Conservation (phyloP, 2,329 filamentous ascomycete genomes). For the Sporothrix dimorphospora region DNA sequence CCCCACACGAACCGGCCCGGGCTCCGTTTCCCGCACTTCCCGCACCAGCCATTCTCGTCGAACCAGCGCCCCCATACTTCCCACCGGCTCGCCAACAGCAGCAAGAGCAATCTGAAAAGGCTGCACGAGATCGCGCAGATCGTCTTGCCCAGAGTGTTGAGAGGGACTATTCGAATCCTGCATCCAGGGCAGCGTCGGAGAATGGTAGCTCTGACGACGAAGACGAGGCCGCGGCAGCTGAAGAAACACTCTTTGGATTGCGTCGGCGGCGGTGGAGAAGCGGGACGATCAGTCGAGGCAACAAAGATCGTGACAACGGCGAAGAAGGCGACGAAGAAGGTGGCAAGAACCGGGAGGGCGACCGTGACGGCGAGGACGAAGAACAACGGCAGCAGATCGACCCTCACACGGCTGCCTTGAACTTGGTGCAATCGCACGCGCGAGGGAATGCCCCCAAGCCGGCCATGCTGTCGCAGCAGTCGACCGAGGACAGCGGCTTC, state of each 20-base stretch:
- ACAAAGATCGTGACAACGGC: neutral
- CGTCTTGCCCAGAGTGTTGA: slow-evolving; percentile 42
- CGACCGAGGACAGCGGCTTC: slow-evolving; percentile 14
- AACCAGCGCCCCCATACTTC: slow-evolving; percentile 31
- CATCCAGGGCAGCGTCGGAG: slow-evolving; percentile 38
- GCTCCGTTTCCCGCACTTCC: neutral
- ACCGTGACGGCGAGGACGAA: slow-evolving; percentile 26
- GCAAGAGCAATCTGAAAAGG: slow-evolving; percentile 39
- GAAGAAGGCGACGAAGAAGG: neutral
- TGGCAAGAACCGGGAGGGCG: neutral
- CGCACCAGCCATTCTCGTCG: neutral
- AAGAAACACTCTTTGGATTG: slow-evolving; percentile 13
- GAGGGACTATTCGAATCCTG: slow-evolving; percentile 38
- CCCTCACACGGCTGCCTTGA: slow-evolving; percentile 30
- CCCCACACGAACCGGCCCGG: neutral
- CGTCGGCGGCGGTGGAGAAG: slow-evolving; percentile 15
- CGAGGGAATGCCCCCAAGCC: slow-evolving; percentile 10
- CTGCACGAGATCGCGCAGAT: slow-evolving; percentile 43
- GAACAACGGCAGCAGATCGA: slow-evolving; percentile 4
- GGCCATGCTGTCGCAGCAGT: neutral
- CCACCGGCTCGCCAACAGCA: slow-evolving; percentile 30
- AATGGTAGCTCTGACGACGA: slow-evolving; percentile 33
- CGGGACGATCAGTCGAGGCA: neutral
- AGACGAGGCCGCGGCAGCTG: neutral
- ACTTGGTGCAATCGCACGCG: slow-evolving; percentile 34